A percentile compares a stretch with the other conserved stretches of the same genome.
These are phyloP conservation scores for Rosa hybrid DNA, from an alignment of 331 rosid species.

Conservation along the genomic window DNA sequence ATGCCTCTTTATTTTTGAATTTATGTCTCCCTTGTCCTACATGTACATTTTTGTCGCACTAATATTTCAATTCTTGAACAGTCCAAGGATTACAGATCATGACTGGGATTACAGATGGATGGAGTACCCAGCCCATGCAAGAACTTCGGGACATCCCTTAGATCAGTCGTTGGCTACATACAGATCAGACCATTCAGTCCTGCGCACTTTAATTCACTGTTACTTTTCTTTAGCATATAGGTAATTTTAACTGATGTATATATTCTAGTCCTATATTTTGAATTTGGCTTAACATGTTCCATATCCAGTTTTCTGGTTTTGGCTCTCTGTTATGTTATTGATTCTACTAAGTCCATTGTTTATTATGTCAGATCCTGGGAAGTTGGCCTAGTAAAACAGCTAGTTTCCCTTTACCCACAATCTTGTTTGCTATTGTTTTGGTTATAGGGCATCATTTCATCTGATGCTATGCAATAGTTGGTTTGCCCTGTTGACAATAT, in stretches of 20 bases:
- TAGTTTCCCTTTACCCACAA: not conserved
- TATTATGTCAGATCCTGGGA: not conserved
- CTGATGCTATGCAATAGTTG: not conserved
- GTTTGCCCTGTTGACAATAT: not conserved
- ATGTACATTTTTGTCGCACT: not conserved
- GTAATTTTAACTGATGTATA: slow-evolving; percentile 39
- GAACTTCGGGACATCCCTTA: slow-evolving; percentile 55
- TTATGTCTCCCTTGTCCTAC: not conserved
- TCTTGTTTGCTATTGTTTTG: not conserved
- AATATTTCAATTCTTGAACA: slow-evolving; percentile 28
- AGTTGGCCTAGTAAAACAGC: not conserved
- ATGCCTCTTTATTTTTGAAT: not conserved
- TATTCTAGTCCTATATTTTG: not conserved
- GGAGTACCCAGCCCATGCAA: slow-evolving; percentile 74
- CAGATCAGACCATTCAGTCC: slow-evolving; percentile 79
- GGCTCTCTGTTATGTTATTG: not conserved
- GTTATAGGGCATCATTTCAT: not conserved
- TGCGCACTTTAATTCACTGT: slow-evolving; percentile 87
- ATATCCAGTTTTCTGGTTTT: not conserved
- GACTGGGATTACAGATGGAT: slow-evolving; percentile 97
- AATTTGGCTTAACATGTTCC: not conserved
- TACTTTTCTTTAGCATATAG: slow-evolving; percentile 88
- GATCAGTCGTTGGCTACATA: slow-evolving; percentile 86
- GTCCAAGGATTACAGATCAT: slow-evolving; percentile 39
- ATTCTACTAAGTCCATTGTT: not conserved